phyloP scores from a whole-genome alignment of 208 protist species.

The Leishmania braziliensis region DNA sequence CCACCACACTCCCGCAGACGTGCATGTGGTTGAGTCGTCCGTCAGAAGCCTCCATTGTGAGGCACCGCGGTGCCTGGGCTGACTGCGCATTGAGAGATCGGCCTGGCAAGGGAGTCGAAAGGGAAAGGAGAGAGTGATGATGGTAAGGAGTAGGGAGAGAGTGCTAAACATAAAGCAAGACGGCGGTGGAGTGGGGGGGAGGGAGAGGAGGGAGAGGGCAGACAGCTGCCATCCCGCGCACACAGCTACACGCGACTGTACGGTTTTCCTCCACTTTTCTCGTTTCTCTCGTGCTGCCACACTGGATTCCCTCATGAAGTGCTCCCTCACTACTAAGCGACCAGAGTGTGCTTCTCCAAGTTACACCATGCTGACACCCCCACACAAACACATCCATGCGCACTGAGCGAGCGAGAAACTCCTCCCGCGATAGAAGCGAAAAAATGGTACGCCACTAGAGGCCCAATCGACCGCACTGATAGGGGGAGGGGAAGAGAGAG shows the following conservation, averaged over 20 bases:
- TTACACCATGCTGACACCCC: not conserved
- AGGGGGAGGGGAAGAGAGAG: not conserved
- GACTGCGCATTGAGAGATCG: not conserved
- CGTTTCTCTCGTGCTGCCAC: not conserved
- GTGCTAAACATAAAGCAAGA: not conserved
- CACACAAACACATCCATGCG: slow-evolving; percentile 6
- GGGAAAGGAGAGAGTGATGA: not conserved
- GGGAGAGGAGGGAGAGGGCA: not conserved
- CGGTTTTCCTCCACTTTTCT: not conserved
- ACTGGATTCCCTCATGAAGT: not conserved
- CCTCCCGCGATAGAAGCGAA: no score
- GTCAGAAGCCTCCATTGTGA: not conserved
- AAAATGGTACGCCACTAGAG: no score
- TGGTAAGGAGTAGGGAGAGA: not conserved
- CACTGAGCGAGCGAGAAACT: not conserved
- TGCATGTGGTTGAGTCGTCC: not conserved
- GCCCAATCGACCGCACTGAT: not conserved
- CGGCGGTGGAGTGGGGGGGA: no score
- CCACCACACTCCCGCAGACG: not conserved
- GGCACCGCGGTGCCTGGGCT: not conserved
- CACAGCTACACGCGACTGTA: not conserved
- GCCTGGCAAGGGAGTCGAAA: not conserved
- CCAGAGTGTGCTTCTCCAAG: not conserved
- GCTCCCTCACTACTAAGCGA: not conserved
- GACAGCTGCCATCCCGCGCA: not conserved